A percentile compares a stretch with the other conserved stretches of the same genome.
phyloP scores from a whole-genome alignment of 202 grass and related monocot species.

The Zizania palustris region DNA sequence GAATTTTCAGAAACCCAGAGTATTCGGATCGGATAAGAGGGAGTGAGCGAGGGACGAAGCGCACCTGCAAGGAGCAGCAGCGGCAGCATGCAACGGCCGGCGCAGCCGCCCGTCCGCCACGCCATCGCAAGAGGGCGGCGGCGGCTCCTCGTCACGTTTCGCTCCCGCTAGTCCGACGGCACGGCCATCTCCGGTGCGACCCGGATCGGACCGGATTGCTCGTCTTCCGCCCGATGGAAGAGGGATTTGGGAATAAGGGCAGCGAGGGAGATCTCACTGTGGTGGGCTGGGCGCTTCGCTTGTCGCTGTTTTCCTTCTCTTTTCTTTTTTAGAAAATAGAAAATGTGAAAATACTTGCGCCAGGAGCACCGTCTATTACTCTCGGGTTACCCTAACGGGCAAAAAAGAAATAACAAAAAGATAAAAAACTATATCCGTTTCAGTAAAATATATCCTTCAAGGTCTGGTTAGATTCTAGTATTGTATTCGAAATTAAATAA shows the following conservation, averaged over 20 bases:
- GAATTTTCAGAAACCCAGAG: slow-evolving; percentile 5
- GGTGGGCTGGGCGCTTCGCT: not conserved
- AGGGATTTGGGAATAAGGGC: slow-evolving; percentile 15
- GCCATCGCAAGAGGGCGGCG: slow-evolving; percentile 43
- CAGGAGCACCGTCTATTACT: too few species aligned
- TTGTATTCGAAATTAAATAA: too few species aligned
- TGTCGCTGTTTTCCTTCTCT: not conserved
- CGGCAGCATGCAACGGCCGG: slow-evolving; percentile 60
- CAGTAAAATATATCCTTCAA: too few species aligned
- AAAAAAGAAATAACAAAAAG: too few species aligned
- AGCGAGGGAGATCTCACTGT: slow-evolving; percentile 29
- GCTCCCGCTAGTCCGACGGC: slow-evolving; percentile 22
- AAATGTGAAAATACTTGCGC: too few species aligned
- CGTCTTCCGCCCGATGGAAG: slow-evolving; percentile 8
- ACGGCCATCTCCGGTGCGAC: slow-evolving; percentile 20
- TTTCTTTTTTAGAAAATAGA: not conserved
- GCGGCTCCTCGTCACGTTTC: slow-evolving; percentile 16
- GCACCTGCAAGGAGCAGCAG: slow-evolving; percentile 60
- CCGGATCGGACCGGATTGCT: not conserved
- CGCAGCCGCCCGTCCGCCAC: slow-evolving; percentile 49
- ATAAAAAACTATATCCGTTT: too few species aligned
- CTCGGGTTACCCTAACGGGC: not conserved
- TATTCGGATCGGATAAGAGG: not conserved
- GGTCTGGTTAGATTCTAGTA: too few species aligned
- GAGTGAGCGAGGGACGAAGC: not conserved